phyloP scores from a whole-genome alignment of 257 asterid genomes.

The Voacanga thouarsii region DNA sequence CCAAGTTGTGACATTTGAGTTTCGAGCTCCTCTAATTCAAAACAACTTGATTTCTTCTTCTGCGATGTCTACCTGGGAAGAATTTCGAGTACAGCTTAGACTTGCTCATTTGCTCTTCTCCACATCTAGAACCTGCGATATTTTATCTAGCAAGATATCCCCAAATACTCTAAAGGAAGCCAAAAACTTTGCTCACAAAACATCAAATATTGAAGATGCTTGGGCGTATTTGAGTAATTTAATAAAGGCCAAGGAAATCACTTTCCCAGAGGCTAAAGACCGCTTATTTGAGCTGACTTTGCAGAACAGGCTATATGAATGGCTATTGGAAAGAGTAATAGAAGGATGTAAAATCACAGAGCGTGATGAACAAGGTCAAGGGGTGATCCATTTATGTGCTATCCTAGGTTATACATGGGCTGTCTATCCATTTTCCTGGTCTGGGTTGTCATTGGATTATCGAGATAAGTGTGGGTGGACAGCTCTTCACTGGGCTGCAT shows the following conservation, averaged over 20 bases:
- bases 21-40: constrained; percentile 54
- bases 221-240: constrained; percentile 56
- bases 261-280: constrained; percentile 71
- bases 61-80: constrained; percentile 56
- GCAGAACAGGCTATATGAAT: constrained; percentile 66
- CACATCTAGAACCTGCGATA: constrained; percentile 53
- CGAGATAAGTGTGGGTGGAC: constrained; percentile 97
- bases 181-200: constrained; percentile 54
- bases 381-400: constrained; percentile 93
- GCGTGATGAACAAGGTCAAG: constrained; percentile 88
- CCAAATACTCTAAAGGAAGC: constrained; percentile 64
- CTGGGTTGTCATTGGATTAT: constrained; percentile 85
- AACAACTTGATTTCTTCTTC: constrained; percentile 29
- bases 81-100: constrained; percentile 68
- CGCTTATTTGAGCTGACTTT: constrained; percentile 68
- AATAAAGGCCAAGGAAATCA: constrained; percentile 45
- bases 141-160: constrained; percentile 47
- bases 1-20: constrained; percentile 68
- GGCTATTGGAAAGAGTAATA: constrained; percentile 76
- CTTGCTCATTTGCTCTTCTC: constrained; percentile 80
- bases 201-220: constrained; percentile 42
- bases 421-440: constrained; percentile 65
- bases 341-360: constrained; percentile 59
- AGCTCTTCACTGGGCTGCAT: constrained; percentile 98
- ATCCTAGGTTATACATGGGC: constrained; percentile 93